phyloP scores from a whole-genome alignment of 495 filamentous ascomycete species.

The Podospora conica region DNA sequence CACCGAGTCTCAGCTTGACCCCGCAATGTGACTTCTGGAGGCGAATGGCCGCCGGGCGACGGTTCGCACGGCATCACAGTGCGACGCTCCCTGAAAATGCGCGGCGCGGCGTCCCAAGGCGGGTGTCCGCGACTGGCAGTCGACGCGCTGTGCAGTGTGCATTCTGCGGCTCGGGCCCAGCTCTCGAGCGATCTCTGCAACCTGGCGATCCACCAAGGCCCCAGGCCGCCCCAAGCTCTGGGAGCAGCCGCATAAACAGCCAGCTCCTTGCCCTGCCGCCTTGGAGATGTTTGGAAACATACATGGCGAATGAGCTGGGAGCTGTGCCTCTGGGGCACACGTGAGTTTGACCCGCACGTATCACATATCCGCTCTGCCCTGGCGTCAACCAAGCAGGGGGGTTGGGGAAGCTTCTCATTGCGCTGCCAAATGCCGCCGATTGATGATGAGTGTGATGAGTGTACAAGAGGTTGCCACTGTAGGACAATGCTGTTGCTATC shows the following conservation, averaged over 20 bases:
- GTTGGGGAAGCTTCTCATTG: constrained; percentile 1
- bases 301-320: constrained; percentile 14
- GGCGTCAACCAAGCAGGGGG: constrained; percentile 22
- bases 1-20: constrained; percentile 29
- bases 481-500: not conserved
- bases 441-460: not conserved
- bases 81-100: not conserved
- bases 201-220: constrained; percentile 10
- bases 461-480: not conserved
- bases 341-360: constrained; percentile 23
- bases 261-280: constrained; percentile 1
- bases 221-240: not conserved
- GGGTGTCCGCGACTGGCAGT: constrained; percentile 14
- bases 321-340: constrained; percentile 10
- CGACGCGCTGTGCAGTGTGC: constrained; percentile 13
- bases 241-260: constrained; percentile 21
- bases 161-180: constrained; percentile 12
- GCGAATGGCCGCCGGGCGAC: constrained; percentile 24
- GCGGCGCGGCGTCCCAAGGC: not conserved
- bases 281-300: constrained; percentile 22
- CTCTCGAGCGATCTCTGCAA: constrained; percentile 20
- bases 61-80: constrained; percentile 21
- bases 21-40: constrained; percentile 30
- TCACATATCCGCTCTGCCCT: constrained; percentile 19
- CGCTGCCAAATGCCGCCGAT: constrained; percentile 1